Evolutionary conservation across 2,329 filamentous ascomycete species (phyloP).

Genomic region (Colletotrichum sp.): DNA sequence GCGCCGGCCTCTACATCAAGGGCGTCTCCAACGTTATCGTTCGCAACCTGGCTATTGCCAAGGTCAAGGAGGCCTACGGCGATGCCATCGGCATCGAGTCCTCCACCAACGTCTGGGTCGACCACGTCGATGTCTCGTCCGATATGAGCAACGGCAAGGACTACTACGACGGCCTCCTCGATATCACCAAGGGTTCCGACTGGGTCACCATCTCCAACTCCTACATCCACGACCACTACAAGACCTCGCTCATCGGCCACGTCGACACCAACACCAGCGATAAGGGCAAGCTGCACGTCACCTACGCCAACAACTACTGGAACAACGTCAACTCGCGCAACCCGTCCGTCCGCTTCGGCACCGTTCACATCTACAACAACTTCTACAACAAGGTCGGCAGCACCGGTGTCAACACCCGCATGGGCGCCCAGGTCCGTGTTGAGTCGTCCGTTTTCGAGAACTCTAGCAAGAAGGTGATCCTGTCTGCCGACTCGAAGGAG

Average conservation of each 20-base stretch:
- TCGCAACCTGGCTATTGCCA: slow-evolving; percentile 64
- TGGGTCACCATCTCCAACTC: slow-evolving; percentile 57
- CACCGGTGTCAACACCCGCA: slow-evolving; percentile 59
- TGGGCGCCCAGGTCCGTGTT: slow-evolving; percentile 60
- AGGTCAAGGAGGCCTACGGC: slow-evolving; percentile 60
- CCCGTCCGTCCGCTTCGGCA: slow-evolving; percentile 70
- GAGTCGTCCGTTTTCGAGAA: slow-evolving; percentile 58
- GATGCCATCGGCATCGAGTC: slow-evolving; percentile 65
- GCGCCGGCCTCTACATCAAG: slow-evolving; percentile 58
- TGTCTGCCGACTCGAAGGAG: slow-evolving; percentile 44
- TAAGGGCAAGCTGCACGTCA: slow-evolving; percentile 65
- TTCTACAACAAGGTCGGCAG: slow-evolving; percentile 29
- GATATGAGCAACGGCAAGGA: slow-evolving; percentile 67
- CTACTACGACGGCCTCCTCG: slow-evolving; percentile 71
- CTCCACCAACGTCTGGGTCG: slow-evolving; percentile 68
- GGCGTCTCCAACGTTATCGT: slow-evolving; percentile 64
- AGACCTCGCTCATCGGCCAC: slow-evolving; percentile 65
- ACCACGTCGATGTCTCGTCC: slow-evolving; percentile 71
- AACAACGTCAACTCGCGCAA: slow-evolving; percentile 67
- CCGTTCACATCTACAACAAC: slow-evolving; percentile 65
- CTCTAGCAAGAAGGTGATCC: slow-evolving; percentile 39
- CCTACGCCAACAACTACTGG: slow-evolving; percentile 72
- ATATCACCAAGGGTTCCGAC: slow-evolving; percentile 67
- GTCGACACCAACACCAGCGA: slow-evolving; percentile 62
- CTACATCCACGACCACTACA: slow-evolving; percentile 55